Conservation (phyloP, 768 basidiomycete species). For the Boletus huronensis region DNA sequence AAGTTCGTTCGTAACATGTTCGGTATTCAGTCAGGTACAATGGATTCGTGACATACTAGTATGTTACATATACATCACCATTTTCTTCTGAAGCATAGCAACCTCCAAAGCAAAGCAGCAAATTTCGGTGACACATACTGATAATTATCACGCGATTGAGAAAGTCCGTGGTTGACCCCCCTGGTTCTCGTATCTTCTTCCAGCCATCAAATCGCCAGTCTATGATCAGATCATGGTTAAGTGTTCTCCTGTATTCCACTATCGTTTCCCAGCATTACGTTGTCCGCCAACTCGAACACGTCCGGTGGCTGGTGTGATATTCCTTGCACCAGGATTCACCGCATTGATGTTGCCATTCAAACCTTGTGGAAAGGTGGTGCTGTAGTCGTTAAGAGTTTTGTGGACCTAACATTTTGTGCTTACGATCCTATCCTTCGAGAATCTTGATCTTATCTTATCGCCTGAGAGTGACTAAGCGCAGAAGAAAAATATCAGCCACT, state of each 20-base stretch:
- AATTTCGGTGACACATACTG: no score
- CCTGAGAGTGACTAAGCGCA: constrained; percentile 16
- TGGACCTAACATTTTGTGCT: not conserved
- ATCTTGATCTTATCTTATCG: constrained; percentile 18
- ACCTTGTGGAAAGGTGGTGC: constrained; percentile 45
- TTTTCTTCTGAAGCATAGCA: no score
- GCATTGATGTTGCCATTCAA: constrained; percentile 24
- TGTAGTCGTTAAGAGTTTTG: constrained; percentile 27
- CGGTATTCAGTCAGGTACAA: no score
- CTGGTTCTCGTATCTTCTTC: no score
- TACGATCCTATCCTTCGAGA: not conserved
- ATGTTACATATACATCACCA: no score
- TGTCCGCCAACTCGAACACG: constrained; percentile 45
- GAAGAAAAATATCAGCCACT: not conserved
- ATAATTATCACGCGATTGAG: no score
- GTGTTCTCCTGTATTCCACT: constrained; percentile 46
- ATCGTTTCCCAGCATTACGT: constrained; percentile 52
- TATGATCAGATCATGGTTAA: constrained; percentile 34
- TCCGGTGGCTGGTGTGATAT: constrained; percentile 41
- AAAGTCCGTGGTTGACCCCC: no score
- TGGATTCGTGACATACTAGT: no score
- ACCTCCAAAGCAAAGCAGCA: no score
- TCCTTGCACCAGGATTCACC: constrained; percentile 33
- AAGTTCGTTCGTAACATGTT: no score
- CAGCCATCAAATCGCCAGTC: no score